phyloP scores from a whole-genome alignment of 106 monocot species.

The Dendrobium officinale region DNA sequence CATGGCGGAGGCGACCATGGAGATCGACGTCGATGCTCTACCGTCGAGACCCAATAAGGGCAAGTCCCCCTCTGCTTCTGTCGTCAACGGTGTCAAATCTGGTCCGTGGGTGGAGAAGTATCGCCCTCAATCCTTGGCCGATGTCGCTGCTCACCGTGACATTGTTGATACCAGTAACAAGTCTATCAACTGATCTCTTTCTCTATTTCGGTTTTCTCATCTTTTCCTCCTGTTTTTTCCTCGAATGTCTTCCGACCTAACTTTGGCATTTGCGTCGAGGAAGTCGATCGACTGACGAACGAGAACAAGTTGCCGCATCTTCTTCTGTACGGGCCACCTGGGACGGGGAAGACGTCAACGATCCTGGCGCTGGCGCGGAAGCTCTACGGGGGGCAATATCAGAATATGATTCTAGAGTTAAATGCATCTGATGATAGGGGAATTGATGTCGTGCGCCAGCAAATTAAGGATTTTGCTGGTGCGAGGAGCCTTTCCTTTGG shows the following conservation, averaged over 20 bases:
- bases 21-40: conserved; percentile 52
- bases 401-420: conserved; percentile 91
- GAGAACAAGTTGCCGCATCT: conserved; percentile 90
- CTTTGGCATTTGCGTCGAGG: conserved; percentile 2
- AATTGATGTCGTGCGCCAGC: conserved; percentile 84
- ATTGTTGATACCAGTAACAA: conserved; percentile 87
- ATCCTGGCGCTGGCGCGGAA: conserved; percentile 96
- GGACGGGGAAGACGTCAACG: conserved; percentile 98
- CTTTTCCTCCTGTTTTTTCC: not conserved
- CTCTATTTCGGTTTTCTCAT: not conserved
- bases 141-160: conserved; percentile 98
- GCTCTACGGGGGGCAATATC: conserved; percentile 77
- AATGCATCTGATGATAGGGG: conserved; percentile 96
- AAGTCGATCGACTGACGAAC: conserved; percentile 85
- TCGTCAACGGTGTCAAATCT: conserved; percentile 17
- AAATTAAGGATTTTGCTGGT: conserved; percentile 92
- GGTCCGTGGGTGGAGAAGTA: conserved; percentile 99
- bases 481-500: conserved; percentile 63
- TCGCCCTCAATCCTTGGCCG: conserved; percentile 89
- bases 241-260: not conserved
- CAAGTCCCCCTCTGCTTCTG: conserved; percentile 25
- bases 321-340: conserved; percentile 94
- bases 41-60: conserved; percentile 32
- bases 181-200: not conserved
- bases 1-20: conserved; percentile 67